Conservation (phyloP, 805 yeast genomes). For the Candida gorgasii region DNA sequence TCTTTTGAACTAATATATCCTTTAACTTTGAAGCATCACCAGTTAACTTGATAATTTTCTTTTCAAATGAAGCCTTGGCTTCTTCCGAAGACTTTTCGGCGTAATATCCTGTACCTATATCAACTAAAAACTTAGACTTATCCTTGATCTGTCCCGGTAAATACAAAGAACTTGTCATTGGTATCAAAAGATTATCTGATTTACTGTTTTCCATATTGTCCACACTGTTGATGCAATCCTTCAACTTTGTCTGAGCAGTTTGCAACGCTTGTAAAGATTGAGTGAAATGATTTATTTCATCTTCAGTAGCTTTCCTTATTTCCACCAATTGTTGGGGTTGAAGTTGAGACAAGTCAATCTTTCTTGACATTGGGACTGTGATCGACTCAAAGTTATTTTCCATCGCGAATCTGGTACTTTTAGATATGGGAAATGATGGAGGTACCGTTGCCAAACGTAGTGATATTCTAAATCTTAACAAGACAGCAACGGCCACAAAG, state of each 20-base stretch:
- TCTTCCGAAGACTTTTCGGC: conserved; percentile 75
- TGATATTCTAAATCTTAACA: conserved; percentile 42
- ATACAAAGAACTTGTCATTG: conserved; percentile 84
- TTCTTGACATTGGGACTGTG: conserved; percentile 14
- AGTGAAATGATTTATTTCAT: conserved; percentile 82
- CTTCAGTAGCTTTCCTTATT: conserved; percentile 78
- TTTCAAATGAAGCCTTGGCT: conserved; percentile 69
- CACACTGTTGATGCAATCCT: conserved; percentile 76
- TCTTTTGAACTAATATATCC: conserved; percentile 73
- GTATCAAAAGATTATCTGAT: conserved; percentile 66
- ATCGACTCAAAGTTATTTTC: neutral
- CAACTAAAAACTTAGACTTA: conserved; percentile 75
- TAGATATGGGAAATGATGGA: conserved; percentile 59
- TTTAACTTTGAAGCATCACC: conserved; percentile 74
- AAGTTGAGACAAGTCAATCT: conserved; percentile 65
- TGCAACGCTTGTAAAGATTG: conserved; percentile 81
- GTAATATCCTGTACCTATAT: conserved; percentile 94
- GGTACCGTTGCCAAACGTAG: conserved; percentile 64
- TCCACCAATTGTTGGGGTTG: conserved; percentile 83
- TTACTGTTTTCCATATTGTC: conserved; percentile 46
- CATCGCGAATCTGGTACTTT: neutral
- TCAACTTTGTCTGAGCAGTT: conserved; percentile 78
- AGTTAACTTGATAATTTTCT: conserved; percentile 69
- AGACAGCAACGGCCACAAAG: conserved; percentile 17
- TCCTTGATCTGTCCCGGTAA: conserved; percentile 79